Evolutionary conservation across 148 eudicot genomes (phyloP).

Genomic region (Rhododendron griersonianum): DNA sequence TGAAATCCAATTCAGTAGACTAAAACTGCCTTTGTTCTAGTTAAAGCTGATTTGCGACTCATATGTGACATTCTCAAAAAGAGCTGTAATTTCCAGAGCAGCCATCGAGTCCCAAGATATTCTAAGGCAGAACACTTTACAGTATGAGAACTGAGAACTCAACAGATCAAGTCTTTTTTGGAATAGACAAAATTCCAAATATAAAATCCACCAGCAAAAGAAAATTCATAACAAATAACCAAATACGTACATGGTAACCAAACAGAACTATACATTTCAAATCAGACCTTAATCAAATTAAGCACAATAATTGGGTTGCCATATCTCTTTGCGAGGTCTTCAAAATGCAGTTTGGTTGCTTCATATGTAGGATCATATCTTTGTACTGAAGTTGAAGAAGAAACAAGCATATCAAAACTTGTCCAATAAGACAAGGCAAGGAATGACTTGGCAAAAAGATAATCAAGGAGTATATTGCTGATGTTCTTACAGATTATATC

Average conservation of each 20-base stretch:
- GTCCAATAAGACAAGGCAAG: not conserved
- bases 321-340: slow-evolving; percentile 84
- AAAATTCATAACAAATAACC: not conserved
- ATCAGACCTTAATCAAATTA: slow-evolving; percentile 83
- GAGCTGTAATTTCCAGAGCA: not conserved
- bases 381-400: slow-evolving; percentile 64
- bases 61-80: not conserved
- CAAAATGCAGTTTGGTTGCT: slow-evolving; percentile 89
- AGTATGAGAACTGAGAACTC: not conserved
- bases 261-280: not conserved
- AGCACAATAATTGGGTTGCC: slow-evolving; percentile 93
- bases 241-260: not conserved
- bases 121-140: not conserved
- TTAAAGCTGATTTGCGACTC: not conserved
- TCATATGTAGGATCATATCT: slow-evolving; percentile 99
- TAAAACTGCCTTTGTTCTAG: not conserved
- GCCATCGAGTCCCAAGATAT: not conserved
- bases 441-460: not conserved
- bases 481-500: slow-evolving; percentile 79
- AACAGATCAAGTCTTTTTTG: not conserved
- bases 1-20: not conserved
- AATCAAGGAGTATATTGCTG: not conserved
- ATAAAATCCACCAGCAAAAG: not conserved
- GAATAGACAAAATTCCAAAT: not conserved
- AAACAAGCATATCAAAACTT: slow-evolving; percentile 5